Evolutionary conservation across 805 yeast species (phyloP), one percentile per base, ranked within the genome.

Genomic region (Tetrapisispora nanseiensis): DNA sequence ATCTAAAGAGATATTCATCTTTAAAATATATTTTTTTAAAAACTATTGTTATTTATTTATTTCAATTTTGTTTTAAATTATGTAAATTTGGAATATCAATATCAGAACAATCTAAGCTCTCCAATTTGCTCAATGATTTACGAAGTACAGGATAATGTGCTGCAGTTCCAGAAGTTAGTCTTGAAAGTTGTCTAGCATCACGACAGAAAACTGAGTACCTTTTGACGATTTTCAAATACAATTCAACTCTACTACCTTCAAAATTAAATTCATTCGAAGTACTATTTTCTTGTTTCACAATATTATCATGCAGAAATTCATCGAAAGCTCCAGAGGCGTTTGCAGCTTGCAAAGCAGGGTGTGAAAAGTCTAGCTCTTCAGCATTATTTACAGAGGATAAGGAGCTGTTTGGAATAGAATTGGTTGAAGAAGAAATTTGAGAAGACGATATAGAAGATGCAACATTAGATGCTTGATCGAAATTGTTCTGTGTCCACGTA

Each of bases 201-300:
- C 71, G 69, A 46, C 75, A 71, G 48, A 62, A 72, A 13, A 66
- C 65, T 7, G 74, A 66, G 48, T 71, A 77, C 31, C 68, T 55
- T 49, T 74, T 71, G 55, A 78, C 74, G 44, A 79, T 63, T 39
- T 73, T 66, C 59, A 76, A 69, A 59, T 78, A 80, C 20, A 78
- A 61, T 24, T 68, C 66, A 46, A 70, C 69, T 60, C 86, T 69
- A 31, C 68, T 71, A 24, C 38, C 38, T 15, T 68, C 57, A 20
- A 33, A 26, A 6, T 10, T 3, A 16, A 23, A 20, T n/a, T 36
- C 24, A 27, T 33, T 38, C 26, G 41, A 24, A 43, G 33, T 21
- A 31, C 33, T n/a, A 31, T 46, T 23, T 40, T 44, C 27, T 42
- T 47, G 19, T 16, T 24, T 18, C 4, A 4, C 18, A 5, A 19